These are phyloP conservation scores for Fusarium globosum DNA, from an alignment of 2,329 filamentous ascomycete species.

Conservation along the genomic window DNA sequence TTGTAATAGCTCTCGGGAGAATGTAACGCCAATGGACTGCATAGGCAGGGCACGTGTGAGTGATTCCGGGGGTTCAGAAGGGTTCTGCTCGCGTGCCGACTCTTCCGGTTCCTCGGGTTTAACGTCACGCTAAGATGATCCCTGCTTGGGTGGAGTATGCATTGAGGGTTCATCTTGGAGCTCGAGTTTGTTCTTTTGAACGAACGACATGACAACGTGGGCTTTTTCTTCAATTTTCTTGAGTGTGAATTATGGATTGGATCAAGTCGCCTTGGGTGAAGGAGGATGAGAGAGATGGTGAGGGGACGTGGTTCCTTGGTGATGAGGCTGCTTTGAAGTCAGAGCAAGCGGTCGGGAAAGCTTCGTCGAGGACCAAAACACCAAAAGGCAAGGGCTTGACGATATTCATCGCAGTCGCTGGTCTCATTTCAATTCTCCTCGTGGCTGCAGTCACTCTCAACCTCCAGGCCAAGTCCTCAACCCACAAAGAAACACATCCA, in stretches of 20 bases:
- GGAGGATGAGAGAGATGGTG: background rate
- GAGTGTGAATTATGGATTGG: background rate
- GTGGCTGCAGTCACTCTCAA: slow-evolving; percentile 39
- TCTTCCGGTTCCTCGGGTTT: slow-evolving; percentile 29
- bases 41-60: slow-evolving; percentile 28
- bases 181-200: background rate
- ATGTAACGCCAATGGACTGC: slow-evolving; percentile 26
- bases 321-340: background rate
- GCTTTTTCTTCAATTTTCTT: too few species aligned
- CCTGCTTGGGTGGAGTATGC: background rate
- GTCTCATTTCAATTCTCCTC: slow-evolving; percentile 38
- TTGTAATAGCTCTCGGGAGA: fast-evolving
- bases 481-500: background rate
- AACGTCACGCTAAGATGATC: background rate
- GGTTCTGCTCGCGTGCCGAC: slow-evolving; percentile 28
- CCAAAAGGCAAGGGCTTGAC: background rate
- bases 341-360: fast-evolving
- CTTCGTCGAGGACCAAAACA: background rate
- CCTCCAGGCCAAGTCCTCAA: background rate
- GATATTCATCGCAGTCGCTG: background rate
- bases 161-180: background rate
- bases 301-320: background rate
- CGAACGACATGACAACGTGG: background rate
- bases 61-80: background rate
- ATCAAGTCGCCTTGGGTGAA: background rate